Evolutionary conservation across 1,284 basidiomycete species (phyloP).

Genomic region (Ustilago esculenta): DNA sequence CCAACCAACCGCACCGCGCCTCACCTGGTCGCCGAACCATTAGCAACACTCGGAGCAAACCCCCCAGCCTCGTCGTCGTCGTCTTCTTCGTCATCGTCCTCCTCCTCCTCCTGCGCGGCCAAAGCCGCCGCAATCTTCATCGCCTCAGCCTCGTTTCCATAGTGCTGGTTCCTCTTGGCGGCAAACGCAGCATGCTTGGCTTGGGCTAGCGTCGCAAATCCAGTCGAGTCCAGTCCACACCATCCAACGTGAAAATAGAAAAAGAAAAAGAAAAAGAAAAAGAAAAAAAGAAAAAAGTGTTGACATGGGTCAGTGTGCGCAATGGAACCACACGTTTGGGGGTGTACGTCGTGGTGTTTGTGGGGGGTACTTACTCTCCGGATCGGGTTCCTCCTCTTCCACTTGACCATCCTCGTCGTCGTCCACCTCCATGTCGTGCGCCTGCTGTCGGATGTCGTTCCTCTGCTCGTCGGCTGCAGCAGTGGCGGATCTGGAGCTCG

Average conservation of each 20-base stretch:
- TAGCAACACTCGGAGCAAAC: conserved; percentile 17
- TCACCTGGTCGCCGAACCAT: conserved; percentile 30
- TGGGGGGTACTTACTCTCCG: conserved; percentile 41
- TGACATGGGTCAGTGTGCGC: too few species aligned
- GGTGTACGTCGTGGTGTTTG: too few species aligned
- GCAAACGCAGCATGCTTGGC: conserved; percentile 62
- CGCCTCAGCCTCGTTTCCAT: conserved; percentile 65
- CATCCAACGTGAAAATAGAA: too few species aligned
- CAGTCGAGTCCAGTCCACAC: too few species aligned
- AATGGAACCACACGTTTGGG: too few species aligned
- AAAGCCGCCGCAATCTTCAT: conserved; percentile 61
- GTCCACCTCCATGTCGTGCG: conserved; percentile 44
- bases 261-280: too few species aligned
- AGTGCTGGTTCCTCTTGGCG: conserved; percentile 63
- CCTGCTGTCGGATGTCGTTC: conserved; percentile 47
- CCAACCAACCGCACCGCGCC: neutral
- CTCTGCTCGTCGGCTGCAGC: conserved; percentile 43
- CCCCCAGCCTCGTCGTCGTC: conserved; percentile 27
- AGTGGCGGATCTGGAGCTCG: conserved; percentile 50
- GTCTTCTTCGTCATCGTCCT: conserved; percentile 55
- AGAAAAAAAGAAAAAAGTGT: too few species aligned
- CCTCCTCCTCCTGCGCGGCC: conserved; percentile 59
- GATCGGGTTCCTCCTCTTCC: conserved; percentile 56
- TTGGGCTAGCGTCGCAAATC: conserved; percentile 19
- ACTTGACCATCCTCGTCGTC: conserved; percentile 37